Conservation (phyloP, 768 basidiomycete species). For the Tulasnella sp. region DNA sequence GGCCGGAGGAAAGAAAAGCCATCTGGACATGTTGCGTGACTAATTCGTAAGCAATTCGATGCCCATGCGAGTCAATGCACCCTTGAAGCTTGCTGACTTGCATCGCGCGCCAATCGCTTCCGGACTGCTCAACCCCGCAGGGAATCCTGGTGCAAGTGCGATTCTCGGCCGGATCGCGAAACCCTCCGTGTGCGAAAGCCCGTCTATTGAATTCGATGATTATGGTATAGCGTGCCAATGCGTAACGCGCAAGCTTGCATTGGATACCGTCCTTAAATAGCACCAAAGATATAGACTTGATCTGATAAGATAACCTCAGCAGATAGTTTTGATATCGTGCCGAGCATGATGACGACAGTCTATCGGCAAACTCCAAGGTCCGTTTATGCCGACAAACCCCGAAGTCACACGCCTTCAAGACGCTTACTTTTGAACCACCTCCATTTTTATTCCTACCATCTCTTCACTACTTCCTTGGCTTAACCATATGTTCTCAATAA, state of each 20-base stretch:
- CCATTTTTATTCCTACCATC: background rate
- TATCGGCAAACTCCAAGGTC: background rate
- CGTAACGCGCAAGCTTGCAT: background rate
- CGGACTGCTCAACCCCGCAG: background rate
- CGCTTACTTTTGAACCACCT: slow-evolving; percentile 1
- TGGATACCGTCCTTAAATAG: too few species aligned
- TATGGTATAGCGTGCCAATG: background rate
- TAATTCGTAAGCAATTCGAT: background rate
- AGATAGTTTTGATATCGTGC: background rate
- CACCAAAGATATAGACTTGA: background rate
- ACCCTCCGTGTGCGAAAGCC: background rate
- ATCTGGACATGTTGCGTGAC: background rate
- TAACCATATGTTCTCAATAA: background rate
- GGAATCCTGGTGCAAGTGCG: background rate
- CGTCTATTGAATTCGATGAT: background rate
- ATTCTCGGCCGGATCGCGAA: background rate
- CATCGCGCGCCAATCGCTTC: background rate
- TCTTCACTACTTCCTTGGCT: background rate
- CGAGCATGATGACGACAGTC: background rate
- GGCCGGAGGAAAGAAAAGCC: background rate
- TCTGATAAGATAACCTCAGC: background rate
- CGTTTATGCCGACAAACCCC: background rate
- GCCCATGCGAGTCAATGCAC: background rate
- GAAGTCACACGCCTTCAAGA: background rate
- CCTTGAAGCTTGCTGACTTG: slow-evolving; percentile 1